A percentile compares a stretch with the other conserved stretches of the same genome.
phyloP scores from a whole-genome alignment of 192 early-diverging fungal species.

The Backusella luteola region DNA sequence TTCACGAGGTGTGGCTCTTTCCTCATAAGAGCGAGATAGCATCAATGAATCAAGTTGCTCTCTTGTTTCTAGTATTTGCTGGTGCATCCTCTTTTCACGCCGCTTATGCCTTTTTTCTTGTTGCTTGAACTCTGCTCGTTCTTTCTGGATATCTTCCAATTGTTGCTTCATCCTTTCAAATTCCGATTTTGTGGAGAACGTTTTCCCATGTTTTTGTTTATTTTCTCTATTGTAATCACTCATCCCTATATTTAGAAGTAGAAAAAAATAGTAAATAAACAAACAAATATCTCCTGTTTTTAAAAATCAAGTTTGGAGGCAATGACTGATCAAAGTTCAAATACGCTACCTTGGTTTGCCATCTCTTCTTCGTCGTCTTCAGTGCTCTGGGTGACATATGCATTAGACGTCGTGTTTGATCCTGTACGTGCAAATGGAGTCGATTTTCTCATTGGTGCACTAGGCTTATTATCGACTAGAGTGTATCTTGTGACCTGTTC shows the following conservation, averaged over 20 bases:
- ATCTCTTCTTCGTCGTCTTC: neutral
- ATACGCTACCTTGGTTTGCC: neutral
- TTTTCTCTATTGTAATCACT: neutral
- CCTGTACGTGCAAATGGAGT: neutral
- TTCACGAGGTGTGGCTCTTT: slow-evolving; percentile 1
- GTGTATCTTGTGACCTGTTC: neutral
- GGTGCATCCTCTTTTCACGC: slow-evolving; percentile 1
- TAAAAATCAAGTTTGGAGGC: neutral
- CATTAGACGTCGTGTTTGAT: neutral
- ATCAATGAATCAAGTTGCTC: neutral
- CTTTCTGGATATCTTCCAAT: neutral
- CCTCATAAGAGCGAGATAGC: slow-evolving; percentile 1
- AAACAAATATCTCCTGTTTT: slow-evolving; percentile 2
- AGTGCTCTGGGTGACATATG: neutral
- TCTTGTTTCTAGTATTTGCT: slow-evolving; percentile 1
- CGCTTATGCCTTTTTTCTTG: slow-evolving; percentile 6
- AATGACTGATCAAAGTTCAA: neutral
- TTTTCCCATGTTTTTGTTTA: slow-evolving; percentile 1
- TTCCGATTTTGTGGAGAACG: neutral
- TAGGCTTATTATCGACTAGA: slow-evolving; percentile 1
- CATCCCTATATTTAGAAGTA: neutral
- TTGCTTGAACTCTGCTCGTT: neutral
- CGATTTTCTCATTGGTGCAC: neutral
- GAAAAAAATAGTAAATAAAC: neutral
- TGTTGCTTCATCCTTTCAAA: neutral